phyloP scores from a whole-genome alignment of 768 basidiomycete genomes.

The Cystobasidium onofrii region DNA sequence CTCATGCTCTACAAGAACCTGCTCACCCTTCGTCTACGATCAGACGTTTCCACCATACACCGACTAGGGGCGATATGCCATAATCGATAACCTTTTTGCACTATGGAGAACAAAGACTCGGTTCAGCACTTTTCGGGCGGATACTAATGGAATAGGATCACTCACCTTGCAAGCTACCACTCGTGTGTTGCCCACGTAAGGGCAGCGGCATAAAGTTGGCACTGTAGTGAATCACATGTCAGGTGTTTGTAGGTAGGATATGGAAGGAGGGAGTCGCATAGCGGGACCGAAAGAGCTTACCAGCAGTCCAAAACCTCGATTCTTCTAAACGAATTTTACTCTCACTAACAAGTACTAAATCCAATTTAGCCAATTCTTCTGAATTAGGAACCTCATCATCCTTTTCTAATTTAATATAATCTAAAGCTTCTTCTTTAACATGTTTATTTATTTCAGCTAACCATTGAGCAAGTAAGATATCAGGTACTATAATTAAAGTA shows the following conservation, averaged over 20 bases:
- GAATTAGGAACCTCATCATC: conserved; percentile 36
- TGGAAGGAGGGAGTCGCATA: too few relatives aligned
- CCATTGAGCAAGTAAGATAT: conserved; percentile 45
- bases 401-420: conserved; percentile 38
- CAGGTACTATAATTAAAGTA: conserved; percentile 45
- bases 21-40: conserved; percentile 40
- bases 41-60: conserved; percentile 37
- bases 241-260: too few relatives aligned
- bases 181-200: conserved; percentile 4
- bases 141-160: background rate
- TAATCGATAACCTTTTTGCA: conserved; percentile 9
- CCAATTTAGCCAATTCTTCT: conserved; percentile 41
- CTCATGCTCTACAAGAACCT: too few relatives aligned
- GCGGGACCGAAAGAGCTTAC: background rate
- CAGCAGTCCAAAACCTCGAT: conserved; percentile 7
- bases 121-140: too few relatives aligned
- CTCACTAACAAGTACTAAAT: conserved; percentile 39
- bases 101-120: too few relatives aligned
- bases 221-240: background rate
- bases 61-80: conserved; percentile 20
- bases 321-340: conserved; percentile 16
- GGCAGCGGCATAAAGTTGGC: conserved; percentile 1
- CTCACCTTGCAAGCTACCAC: conserved; percentile 10
- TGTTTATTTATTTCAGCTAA: conserved; percentile 42
- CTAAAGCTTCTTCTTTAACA: conserved; percentile 34